Percentiles rank a stretch among this genome's conserved stretches.
These are phyloP conservation scores for Amanita rubescens DNA, from an alignment of 768 basidiomycete genomes.

Conservation along the genomic window DNA sequence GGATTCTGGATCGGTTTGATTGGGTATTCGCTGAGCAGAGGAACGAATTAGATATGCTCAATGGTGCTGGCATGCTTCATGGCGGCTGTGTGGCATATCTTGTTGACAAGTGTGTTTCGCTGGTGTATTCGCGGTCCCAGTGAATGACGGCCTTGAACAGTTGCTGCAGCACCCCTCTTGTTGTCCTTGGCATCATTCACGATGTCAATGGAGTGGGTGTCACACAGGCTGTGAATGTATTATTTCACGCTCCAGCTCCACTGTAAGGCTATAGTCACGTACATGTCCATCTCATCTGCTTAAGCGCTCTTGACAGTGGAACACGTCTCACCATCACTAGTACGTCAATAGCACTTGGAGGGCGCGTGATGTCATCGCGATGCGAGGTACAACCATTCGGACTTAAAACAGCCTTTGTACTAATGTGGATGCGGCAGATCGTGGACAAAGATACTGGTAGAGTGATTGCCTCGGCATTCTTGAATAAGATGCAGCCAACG, in stretches of 20 bases:
- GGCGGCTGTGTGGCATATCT: conserved; percentile 71
- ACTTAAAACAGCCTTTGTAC: not conserved
- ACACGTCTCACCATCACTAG: conserved; percentile 51
- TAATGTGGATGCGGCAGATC: conserved; percentile 31
- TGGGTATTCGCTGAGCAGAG: conserved; percentile 2
- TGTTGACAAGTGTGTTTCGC: conserved; percentile 53
- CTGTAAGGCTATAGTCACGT: conserved; percentile 31
- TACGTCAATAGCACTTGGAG: conserved; percentile 60
- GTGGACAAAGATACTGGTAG: conserved; percentile 50
- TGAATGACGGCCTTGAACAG: conserved; percentile 20
- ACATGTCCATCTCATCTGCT: conserved; percentile 6
- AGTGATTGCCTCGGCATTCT: conserved; percentile 55
- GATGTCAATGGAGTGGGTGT: conserved; percentile 67
- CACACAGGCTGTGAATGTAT: conserved; percentile 61
- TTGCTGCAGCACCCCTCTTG: conserved; percentile 61
- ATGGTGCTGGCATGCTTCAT: conserved; percentile 69
- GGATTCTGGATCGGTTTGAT: not conserved
- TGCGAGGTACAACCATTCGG: conserved; percentile 49
- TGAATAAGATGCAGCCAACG: conserved; percentile 70
- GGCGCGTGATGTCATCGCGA: conserved; percentile 60
- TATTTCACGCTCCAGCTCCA: conserved; percentile 64
- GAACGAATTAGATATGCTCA: conserved; percentile 51
- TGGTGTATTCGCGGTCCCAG: not conserved
- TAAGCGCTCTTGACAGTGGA: conserved; percentile 34
- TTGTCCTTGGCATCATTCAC: conserved; percentile 55